These are phyloP conservation scores for Populus simonii DNA, from an alignment of 345 rosid species.

Conservation along the genomic window DNA sequence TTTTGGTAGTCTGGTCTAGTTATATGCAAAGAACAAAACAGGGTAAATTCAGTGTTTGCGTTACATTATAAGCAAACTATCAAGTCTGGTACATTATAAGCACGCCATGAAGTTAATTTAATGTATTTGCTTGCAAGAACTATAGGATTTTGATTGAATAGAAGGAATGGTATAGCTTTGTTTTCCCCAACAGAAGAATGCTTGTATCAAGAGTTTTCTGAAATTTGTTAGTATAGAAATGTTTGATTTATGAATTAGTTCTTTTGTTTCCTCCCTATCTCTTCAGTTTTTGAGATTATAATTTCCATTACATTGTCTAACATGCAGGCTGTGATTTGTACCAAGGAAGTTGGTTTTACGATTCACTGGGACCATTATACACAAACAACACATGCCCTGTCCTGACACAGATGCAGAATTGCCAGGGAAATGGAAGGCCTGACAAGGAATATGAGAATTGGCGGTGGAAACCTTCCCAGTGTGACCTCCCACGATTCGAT, in stretches of 20 bases:
- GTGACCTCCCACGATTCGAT: conserved; percentile 91
- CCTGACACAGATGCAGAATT: conserved; percentile 94
- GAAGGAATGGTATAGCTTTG: neutral
- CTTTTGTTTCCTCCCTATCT: neutral
- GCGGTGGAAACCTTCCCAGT: conserved; percentile 88
- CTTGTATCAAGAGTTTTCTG: neutral
- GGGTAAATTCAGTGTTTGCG: neutral
- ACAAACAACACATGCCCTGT: conserved; percentile 92
- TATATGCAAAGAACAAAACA: neutral
- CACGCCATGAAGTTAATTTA: no score
- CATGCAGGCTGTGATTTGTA: conserved; percentile 77
- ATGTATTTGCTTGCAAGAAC: neutral
- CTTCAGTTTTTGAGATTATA: conserved; percentile 1
- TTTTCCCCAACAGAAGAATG: neutral
- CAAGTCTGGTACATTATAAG: no score
- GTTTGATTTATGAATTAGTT: neutral
- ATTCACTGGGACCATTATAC: conserved; percentile 70
- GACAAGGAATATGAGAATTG: conserved; percentile 89
- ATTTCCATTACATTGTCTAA: conserved; percentile 13
- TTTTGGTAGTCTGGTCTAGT: neutral
- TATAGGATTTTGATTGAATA: neutral
- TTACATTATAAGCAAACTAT: neutral
- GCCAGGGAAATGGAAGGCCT: conserved; percentile 98
- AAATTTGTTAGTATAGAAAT: neutral
- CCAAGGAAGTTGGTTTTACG: conserved; percentile 85